These are phyloP conservation scores for Kappamyces sp. DNA, from an alignment of 192 early-diverging fungal species.

Conservation along the genomic window DNA sequence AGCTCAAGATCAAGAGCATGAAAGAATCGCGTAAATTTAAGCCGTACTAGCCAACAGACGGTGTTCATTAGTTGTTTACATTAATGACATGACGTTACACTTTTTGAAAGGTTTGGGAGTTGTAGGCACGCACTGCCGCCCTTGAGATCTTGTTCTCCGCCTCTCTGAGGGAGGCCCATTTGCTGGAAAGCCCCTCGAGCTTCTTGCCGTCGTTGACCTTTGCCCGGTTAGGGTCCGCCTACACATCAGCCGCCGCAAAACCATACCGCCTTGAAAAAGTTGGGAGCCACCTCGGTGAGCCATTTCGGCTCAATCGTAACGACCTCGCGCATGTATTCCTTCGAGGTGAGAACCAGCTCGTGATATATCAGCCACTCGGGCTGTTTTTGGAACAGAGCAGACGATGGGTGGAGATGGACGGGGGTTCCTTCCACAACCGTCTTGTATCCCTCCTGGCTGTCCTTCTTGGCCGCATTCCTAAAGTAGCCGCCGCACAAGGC, in stretches of 20 bases:
- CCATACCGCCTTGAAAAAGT: constrained; percentile 75
- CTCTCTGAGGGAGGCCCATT: too few species aligned
- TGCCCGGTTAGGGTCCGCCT: constrained; percentile 82
- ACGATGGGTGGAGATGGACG: constrained; percentile 94
- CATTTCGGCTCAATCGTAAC: constrained; percentile 86
- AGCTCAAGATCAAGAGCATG: constrained; percentile 69
- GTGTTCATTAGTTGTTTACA: too few species aligned
- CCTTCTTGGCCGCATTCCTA: constrained; percentile 95
- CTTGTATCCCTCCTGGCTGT: constrained; percentile 98
- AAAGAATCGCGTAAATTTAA: constrained; percentile 77
- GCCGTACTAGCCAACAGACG: constrained; percentile 56
- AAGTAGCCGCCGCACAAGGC: constrained; percentile 93
- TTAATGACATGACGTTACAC: too few species aligned
- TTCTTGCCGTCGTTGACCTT: too few species aligned
- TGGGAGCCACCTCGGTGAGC: constrained; percentile 94
- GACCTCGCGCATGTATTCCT: constrained; percentile 89
- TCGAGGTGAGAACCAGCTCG: constrained; percentile 82
- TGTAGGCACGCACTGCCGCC: too few species aligned
- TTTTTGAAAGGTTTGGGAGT: too few species aligned
- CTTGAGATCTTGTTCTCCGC: too few species aligned
- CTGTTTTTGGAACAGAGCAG: constrained; percentile 91
- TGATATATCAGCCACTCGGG: constrained; percentile 96
- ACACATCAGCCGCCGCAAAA: constrained; percentile 1
- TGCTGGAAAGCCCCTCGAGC: too few species aligned
- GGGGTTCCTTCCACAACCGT: constrained; percentile 96